phyloP scores from a whole-genome alignment of 352 stramenopile genomes.

The Phytophthora colocasiae region DNA sequence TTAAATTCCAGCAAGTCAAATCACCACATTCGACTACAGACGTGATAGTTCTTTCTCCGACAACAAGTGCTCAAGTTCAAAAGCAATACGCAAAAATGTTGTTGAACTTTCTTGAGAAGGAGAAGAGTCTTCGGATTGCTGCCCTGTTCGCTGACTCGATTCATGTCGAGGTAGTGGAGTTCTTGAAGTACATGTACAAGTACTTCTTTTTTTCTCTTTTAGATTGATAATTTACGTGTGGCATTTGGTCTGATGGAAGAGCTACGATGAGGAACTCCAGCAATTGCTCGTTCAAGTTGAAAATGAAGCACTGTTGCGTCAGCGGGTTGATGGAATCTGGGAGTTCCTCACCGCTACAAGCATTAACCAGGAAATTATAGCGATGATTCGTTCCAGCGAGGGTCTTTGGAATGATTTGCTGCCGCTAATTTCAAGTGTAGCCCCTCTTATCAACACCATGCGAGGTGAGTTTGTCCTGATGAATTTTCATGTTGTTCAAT shows the following conservation, averaged over 20 bases:
- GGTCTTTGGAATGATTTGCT: slow-evolving; percentile 24
- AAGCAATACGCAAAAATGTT: slow-evolving; percentile 35
- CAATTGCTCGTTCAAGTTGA: slow-evolving; percentile 40
- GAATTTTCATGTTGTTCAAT: too few species aligned
- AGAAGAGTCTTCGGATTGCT: slow-evolving; percentile 10
- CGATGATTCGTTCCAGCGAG: slow-evolving; percentile 14
- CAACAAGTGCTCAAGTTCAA: slow-evolving; percentile 16
- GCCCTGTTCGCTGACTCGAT: slow-evolving; percentile 27
- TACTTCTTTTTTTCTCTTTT: too few species aligned
- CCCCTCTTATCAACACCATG: slow-evolving; percentile 12
- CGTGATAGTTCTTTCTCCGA: slow-evolving; percentile 1
- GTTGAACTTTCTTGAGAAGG: slow-evolving; percentile 33
- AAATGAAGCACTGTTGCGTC: slow-evolving; percentile 34
- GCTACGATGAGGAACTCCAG: slow-evolving; percentile 33
- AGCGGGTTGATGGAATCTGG: slow-evolving; percentile 29
- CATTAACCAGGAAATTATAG: slow-evolving; percentile 21
- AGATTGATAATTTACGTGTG: too few species aligned
- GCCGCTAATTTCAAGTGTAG: slow-evolving; percentile 16
- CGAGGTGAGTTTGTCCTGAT: slow-evolving; percentile 17
- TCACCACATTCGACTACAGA: slow-evolving; percentile 1
- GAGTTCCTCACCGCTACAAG: slow-evolving; percentile 23
- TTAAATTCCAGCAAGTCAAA: slow-evolving; percentile 27
- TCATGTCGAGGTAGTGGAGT: slow-evolving; percentile 27
- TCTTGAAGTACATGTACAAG: too few species aligned
- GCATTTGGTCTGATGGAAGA: slow-evolving; percentile 15